These are phyloP conservation scores for Phanerochaete sordida DNA, from an alignment of 768 basidiomycete genomes.

Conservation along the genomic window DNA sequence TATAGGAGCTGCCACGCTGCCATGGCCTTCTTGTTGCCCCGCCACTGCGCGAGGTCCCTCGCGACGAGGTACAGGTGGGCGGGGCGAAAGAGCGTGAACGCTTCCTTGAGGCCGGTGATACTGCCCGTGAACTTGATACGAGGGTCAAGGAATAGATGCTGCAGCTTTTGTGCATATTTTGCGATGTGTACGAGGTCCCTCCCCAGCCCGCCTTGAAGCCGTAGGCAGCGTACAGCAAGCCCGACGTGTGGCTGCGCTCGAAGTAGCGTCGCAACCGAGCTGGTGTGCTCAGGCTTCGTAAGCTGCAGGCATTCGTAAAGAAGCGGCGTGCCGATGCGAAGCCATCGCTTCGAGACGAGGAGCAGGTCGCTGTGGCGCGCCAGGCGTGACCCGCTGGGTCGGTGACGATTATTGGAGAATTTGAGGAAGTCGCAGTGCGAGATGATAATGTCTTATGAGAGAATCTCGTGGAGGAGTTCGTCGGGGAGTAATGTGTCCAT, in stretches of 20 bases:
- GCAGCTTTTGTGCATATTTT: background rate
- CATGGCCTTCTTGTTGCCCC: background rate
- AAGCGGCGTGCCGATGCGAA: constrained; percentile 5
- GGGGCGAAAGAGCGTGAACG: background rate
- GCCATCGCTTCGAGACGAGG: constrained; percentile 7
- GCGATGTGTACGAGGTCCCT: background rate
- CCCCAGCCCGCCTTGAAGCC: background rate
- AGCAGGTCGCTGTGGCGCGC: background rate
- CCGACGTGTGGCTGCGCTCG: background rate
- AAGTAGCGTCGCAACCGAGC: background rate
- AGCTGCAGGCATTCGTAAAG: background rate
- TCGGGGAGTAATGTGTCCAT: background rate
- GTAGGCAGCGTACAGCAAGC: background rate
- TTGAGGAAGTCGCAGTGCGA: background rate
- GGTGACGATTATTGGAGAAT: background rate
- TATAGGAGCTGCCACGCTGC: background rate
- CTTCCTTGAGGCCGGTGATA: background rate
- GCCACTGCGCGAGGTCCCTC: background rate
- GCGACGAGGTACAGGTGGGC: background rate
- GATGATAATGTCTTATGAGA: background rate
- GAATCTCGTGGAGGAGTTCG: background rate
- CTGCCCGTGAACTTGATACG: background rate
- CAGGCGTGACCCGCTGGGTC: background rate
- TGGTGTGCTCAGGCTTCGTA: background rate
- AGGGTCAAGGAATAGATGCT: background rate